Base-by-base conservation (phyloP, 495 filamentous ascomycete genomes). In the Xylaria bambusicola region DNA sequence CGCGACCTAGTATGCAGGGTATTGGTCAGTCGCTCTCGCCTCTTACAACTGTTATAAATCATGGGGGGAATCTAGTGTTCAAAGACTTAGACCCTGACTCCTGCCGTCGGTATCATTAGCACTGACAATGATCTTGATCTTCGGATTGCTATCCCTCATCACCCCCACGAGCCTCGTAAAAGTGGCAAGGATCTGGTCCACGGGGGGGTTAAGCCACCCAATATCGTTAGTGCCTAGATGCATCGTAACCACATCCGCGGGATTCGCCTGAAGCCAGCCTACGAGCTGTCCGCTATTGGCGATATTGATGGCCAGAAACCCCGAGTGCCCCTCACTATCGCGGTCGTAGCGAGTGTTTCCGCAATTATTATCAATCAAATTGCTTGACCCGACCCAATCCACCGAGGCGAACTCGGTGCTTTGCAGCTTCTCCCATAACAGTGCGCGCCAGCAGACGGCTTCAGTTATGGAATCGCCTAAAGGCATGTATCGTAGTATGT, bases 171-270 rank as follows among this genome's bases (percentile, higher is more conserved):
- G 62, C 48, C 69, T 81, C 13, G 68, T 75, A 57, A 78, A 80
- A 6, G 80, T 78, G 10, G 68, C 65, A 33, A 80, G 71, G 62
- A 81, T 79, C 23, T 78, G 73, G 18, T 58, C 56, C 3, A 66
- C 62, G 5, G 64, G 64, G 66, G 75, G 73, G 66, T 68, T 77
- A 64, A 76, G 69, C 60, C 73, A 71, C 23, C 75, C 73, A 36
- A 81, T 79, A 65, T 82, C 80, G 61, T 80, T 80, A n/a, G 80
- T 82, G 33, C 80, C 80, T n/a, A 82, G 70, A 50, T 81, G 78
- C 76, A 80, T 78, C n/a, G 75, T 80, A 53, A 82, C 75, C 27
- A 82, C 72, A 47, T 81, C 77, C 12, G 77, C 76, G 0, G 75
- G 77, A 61, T 78, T 80, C 52, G 44, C 55, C 61, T 74, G 57